These are phyloP conservation scores for Perilla frutescens DNA, from an alignment of 257 asterid genomes.

Conservation along the genomic window DNA sequence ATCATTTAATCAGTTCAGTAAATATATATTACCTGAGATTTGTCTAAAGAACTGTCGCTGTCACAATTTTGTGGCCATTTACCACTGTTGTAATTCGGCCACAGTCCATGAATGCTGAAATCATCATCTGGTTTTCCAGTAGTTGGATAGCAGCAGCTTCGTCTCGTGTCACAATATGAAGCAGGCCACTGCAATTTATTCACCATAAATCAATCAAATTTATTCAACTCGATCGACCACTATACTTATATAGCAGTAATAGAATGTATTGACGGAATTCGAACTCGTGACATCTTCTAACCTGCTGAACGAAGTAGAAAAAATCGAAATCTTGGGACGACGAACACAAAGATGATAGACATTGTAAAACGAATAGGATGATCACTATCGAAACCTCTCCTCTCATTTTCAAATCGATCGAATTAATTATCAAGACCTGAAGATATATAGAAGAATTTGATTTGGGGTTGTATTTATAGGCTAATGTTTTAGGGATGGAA, in stretches of 20 bases:
- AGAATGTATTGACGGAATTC: background rate
- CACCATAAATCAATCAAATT: background rate
- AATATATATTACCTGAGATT: conserved; percentile 52
- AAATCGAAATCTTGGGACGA: conserved; percentile 66
- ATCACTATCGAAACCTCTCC: conserved; percentile 31
- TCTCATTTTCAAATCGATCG: conserved; percentile 13
- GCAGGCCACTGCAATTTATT: conserved; percentile 64
- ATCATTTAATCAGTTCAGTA: no score
- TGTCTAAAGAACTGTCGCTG: conserved; percentile 45
- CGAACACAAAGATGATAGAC: conserved; percentile 36
- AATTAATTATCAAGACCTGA: background rate
- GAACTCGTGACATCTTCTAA: background rate
- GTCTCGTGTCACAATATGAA: conserved; percentile 68
- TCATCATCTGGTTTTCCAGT: conserved; percentile 74
- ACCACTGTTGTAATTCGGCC: conserved; percentile 75
- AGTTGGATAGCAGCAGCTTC: conserved; percentile 73
- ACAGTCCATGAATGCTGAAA: conserved; percentile 83
- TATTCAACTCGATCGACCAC: no score
- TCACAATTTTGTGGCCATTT: conserved; percentile 75
- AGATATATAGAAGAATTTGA: background rate
- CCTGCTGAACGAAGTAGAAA: conserved; percentile 83
- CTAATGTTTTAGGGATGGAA: background rate
- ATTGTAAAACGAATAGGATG: conserved; percentile 43
- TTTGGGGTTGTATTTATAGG: conserved; percentile 26
- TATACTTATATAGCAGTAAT: no score